These are phyloP conservation scores for Panicum virgatum DNA, from an alignment of 202 grass and related monocot species.

Conservation along the genomic window DNA sequence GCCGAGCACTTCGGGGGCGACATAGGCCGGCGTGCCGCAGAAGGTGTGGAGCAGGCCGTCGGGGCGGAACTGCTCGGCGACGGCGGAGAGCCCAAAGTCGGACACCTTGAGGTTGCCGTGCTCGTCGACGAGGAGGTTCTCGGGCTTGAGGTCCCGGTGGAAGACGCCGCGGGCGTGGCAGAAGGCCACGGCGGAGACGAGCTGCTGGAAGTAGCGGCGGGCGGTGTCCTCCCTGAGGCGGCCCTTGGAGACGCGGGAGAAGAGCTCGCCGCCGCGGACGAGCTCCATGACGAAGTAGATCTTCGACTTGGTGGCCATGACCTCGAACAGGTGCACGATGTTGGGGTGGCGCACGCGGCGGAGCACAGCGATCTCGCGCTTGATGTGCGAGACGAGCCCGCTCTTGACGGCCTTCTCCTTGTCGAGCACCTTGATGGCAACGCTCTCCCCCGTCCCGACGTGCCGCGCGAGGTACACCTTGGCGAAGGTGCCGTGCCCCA, in stretches of 20 bases:
- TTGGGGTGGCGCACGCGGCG: slow-evolving; percentile 92
- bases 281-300: slow-evolving; percentile 99
- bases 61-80: slow-evolving; percentile 69
- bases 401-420: slow-evolving; percentile 72
- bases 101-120: slow-evolving; percentile 84
- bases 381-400: slow-evolving; percentile 79
- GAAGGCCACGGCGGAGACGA: slow-evolving; percentile 79
- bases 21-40: slow-evolving; percentile 93
- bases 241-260: slow-evolving; percentile 86
- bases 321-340: slow-evolving; percentile 92
- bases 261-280: slow-evolving; percentile 93
- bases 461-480: slow-evolving; percentile 88
- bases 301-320: slow-evolving; percentile 97
- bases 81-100: slow-evolving; percentile 90
- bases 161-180: slow-evolving; percentile 96
- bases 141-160: slow-evolving; percentile 96
- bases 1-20: slow-evolving; percentile 84
- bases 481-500: slow-evolving; percentile 84
- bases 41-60: slow-evolving; percentile 94
- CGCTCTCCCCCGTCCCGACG: slow-evolving; percentile 51
- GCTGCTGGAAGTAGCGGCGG: slow-evolving; percentile 92
- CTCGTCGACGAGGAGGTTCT: slow-evolving; percentile 94
- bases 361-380: slow-evolving; percentile 94
- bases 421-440: slow-evolving; percentile 94
- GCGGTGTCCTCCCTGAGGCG: slow-evolving; percentile 91